These are phyloP conservation scores for Ophiostoma himal-ulmi DNA, from an alignment of 2,329 filamentous ascomycete species.

Conservation along the genomic window DNA sequence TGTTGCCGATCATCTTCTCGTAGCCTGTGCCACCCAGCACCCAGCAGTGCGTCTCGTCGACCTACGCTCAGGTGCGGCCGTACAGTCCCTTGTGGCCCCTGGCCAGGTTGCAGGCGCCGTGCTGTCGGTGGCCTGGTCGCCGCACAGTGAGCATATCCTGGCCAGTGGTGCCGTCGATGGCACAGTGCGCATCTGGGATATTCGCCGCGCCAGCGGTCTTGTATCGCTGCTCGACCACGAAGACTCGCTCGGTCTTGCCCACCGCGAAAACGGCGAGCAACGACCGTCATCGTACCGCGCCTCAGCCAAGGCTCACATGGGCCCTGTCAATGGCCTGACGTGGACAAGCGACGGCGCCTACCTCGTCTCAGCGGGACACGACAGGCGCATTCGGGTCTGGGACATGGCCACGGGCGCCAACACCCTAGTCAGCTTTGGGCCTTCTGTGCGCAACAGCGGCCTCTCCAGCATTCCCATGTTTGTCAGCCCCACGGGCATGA, in stretches of 20 bases:
- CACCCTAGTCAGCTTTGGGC: conserved; percentile 81
- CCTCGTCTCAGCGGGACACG: conserved; percentile 75
- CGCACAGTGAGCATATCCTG: conserved; percentile 69
- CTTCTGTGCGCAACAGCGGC: conserved; percentile 68
- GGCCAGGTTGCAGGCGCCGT: conserved; percentile 52
- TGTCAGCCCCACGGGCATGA: conserved; percentile 55
- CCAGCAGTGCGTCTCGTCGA: conserved; percentile 80
- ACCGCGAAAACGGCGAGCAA: background rate
- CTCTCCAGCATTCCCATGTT: conserved; percentile 58
- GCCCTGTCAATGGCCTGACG: conserved; percentile 74
- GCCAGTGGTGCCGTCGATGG: conserved; percentile 83
- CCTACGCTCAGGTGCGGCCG: conserved; percentile 70
- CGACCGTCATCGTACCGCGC: conserved; percentile 32
- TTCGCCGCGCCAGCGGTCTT: conserved; percentile 69
- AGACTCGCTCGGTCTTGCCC: conserved; percentile 59
- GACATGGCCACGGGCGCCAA: conserved; percentile 74
- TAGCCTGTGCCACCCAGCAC: conserved; percentile 84
- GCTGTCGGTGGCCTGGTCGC: conserved; percentile 73
- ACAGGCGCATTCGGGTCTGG: conserved; percentile 83
- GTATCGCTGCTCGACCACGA: conserved; percentile 78
- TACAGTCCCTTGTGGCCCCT: conserved; percentile 65
- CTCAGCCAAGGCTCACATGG: conserved; percentile 64
- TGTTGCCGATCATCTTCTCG: conserved; percentile 65
- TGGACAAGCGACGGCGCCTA: conserved; percentile 78
- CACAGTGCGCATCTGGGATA: conserved; percentile 78